A percentile compares a stretch with the other conserved stretches of the same genome.
Conservation (phyloP, 129 eudicot species). For the Arctium lappa region DNA sequence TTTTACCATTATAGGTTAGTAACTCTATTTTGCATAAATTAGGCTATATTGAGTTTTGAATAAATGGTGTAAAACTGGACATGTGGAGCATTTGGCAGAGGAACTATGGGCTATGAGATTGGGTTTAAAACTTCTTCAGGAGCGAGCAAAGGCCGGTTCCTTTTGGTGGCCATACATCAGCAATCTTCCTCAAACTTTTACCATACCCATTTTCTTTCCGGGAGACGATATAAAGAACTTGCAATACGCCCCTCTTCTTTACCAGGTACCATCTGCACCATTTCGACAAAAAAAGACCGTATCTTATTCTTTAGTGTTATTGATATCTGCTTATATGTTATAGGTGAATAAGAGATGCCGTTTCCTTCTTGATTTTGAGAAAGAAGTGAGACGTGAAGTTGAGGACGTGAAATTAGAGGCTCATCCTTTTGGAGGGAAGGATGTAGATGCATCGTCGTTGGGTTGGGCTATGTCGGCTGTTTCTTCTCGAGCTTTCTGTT, state of each 20-base stretch:
- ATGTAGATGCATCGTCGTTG: slow-evolving; percentile 76
- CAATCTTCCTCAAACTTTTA: slow-evolving; percentile 90
- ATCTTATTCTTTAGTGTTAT: background rate
- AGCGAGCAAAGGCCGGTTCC: slow-evolving; percentile 78
- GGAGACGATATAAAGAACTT: slow-evolving; percentile 88
- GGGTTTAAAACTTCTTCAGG: slow-evolving; percentile 92
- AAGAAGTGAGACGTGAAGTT: slow-evolving; percentile 51
- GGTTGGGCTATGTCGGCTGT: slow-evolving; percentile 99
- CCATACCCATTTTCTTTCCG: slow-evolving; percentile 82
- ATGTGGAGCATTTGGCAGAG: slow-evolving; percentile 98
- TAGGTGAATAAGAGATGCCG: slow-evolving; percentile 95
- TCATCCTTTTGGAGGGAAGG: slow-evolving; percentile 84
- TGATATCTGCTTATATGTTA: background rate
- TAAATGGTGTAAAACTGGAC: slow-evolving; percentile 75
- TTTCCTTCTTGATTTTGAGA: slow-evolving; percentile 93
- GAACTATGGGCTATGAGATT: slow-evolving; percentile 96
- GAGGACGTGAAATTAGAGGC: slow-evolving; percentile 49
- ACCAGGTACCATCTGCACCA: slow-evolving; percentile 55
- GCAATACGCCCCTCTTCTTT: slow-evolving; percentile 91
- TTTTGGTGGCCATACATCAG: slow-evolving; percentile 99
- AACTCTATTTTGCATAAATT: slow-evolving; percentile 44
- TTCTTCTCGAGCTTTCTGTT: slow-evolving; percentile 91
- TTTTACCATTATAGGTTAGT: slow-evolving; percentile 31
- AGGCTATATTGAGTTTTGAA: slow-evolving; percentile 76
- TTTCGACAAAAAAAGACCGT: background rate